Conservation (phyloP, 2,329 filamentous ascomycete genomes). For the Clonostachys chloroleuca region DNA sequence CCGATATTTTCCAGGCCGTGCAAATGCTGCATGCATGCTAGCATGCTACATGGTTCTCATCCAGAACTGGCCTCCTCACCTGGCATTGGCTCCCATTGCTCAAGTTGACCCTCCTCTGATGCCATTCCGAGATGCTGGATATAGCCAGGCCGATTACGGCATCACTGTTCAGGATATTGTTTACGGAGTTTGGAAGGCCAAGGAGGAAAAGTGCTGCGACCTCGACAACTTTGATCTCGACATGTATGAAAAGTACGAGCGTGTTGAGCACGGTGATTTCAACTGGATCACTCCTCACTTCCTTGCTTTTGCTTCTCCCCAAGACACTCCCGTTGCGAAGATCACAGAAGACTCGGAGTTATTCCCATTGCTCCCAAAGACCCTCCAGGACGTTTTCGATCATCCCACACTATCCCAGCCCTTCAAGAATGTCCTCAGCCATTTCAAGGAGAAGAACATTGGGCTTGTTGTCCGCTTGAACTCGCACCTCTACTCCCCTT, state of each 20-base stretch:
- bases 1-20: slow-evolving; percentile 56
- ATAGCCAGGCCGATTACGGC: slow-evolving; percentile 96
- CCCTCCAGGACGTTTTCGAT: slow-evolving; percentile 65
- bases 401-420: slow-evolving; percentile 71
- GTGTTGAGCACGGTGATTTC: slow-evolving; percentile 98
- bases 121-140: slow-evolving; percentile 97
- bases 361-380: slow-evolving; percentile 71
- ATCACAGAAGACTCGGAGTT: slow-evolving; percentile 69
- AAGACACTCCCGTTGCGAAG: slow-evolving; percentile 71
- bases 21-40: slow-evolving; percentile 90
- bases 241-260: slow-evolving; percentile 93
- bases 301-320: slow-evolving; percentile 92
- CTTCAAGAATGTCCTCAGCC: slow-evolving; percentile 92
- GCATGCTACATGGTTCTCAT: slow-evolving; percentile 99
- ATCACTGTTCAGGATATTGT: slow-evolving; percentile 96
- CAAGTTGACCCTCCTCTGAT: slow-evolving; percentile 97
- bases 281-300: slow-evolving; percentile 98
- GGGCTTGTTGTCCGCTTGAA: slow-evolving; percentile 93
- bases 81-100: slow-evolving; percentile 90
- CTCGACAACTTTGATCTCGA: slow-evolving; percentile 93
- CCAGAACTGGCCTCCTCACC: slow-evolving; percentile 94
- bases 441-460: slow-evolving; percentile 85
- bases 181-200: slow-evolving; percentile 98
- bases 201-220: slow-evolving; percentile 88
- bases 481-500: slow-evolving; percentile 90